These are phyloP conservation scores for Tetradesmus obliquus DNA, from an alignment of 139 green algal genomes.

Conservation along the genomic window DNA sequence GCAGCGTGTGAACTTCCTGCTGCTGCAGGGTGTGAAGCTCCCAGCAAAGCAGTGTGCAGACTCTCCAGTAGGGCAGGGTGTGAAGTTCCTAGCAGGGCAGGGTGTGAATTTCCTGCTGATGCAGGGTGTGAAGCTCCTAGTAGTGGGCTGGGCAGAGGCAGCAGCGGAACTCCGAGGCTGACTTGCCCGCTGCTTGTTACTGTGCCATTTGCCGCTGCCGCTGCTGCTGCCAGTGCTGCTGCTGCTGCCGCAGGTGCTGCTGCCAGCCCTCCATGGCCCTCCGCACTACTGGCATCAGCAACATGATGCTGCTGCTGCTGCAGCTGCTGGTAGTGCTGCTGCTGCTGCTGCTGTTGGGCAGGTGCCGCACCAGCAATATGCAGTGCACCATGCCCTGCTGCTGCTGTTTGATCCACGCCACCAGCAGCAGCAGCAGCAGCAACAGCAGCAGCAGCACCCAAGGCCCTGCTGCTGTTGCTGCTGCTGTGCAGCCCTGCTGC, in stretches of 20 bases:
- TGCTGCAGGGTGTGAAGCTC: neutral
- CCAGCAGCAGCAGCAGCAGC: neutral
- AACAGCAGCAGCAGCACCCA: neutral
- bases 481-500: neutral
- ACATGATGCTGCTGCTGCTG: neutral
- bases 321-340: neutral
- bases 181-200: neutral
- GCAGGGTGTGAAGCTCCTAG: neutral
- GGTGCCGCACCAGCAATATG: neutral
- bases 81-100: neutral
- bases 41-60: neutral
- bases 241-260: neutral
- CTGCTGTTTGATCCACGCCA: neutral
- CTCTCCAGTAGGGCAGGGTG: neutral
- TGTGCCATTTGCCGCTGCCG: neutral
- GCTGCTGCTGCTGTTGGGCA: neutral
- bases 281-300: neutral
- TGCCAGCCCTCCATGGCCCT: neutral
- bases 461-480: neutral
- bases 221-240: conserved; percentile 9
- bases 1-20: neutral
- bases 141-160: neutral
- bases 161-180: neutral
- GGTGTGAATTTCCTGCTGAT: neutral
- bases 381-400: neutral